Evolutionary conservation across 2,329 filamentous ascomycete species (phyloP).

Genomic region (Plenodomus biglobosus): DNA sequence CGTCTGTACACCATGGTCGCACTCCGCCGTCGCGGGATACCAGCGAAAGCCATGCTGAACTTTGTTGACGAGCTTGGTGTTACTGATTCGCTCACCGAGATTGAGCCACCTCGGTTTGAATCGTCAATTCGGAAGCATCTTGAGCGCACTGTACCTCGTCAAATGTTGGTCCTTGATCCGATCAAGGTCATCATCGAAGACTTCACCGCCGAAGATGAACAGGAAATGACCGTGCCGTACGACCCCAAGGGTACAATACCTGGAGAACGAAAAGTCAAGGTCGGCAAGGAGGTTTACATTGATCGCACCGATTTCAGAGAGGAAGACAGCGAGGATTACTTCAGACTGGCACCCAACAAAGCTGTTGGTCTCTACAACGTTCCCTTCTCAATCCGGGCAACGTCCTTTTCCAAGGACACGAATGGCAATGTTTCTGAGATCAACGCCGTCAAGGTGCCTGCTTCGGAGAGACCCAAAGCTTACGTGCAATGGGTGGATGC

Average conservation of each 20-base stretch:
- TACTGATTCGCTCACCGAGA: slow-evolving; percentile 76
- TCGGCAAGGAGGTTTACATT: slow-evolving; percentile 82
- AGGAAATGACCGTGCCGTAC: slow-evolving; percentile 73
- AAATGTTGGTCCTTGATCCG: slow-evolving; percentile 88
- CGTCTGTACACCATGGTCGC: slow-evolving; percentile 85
- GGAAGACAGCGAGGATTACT: slow-evolving; percentile 71
- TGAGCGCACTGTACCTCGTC: slow-evolving; percentile 80
- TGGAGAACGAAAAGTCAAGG: slow-evolving; percentile 58
- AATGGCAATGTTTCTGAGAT: slow-evolving; percentile 68
- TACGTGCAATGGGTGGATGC: slow-evolving; percentile 86
- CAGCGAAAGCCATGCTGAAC: slow-evolving; percentile 82
- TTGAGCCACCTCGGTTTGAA: slow-evolving; percentile 81
- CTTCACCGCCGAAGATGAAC: slow-evolving; percentile 65
- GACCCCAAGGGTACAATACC: slow-evolving; percentile 70
- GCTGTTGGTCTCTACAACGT: slow-evolving; percentile 72
- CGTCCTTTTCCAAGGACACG: slow-evolving; percentile 66
- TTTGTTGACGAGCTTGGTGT: slow-evolving; percentile 93
- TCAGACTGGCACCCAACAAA: slow-evolving; percentile 74
- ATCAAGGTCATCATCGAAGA: slow-evolving; percentile 81
- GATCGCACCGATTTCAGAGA: slow-evolving; percentile 78
- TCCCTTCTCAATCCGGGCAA: slow-evolving; percentile 68
- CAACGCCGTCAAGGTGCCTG: slow-evolving; percentile 66
- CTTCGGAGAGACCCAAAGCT: slow-evolving; percentile 65
- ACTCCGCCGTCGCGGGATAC: slow-evolving; percentile 80
- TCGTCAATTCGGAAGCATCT: slow-evolving; percentile 82